Percentiles rank a stretch among this genome's conserved stretches.
phyloP scores from a whole-genome alignment of 805 yeast genomes.

The Sungouiozyma ichnusensis region DNA sequence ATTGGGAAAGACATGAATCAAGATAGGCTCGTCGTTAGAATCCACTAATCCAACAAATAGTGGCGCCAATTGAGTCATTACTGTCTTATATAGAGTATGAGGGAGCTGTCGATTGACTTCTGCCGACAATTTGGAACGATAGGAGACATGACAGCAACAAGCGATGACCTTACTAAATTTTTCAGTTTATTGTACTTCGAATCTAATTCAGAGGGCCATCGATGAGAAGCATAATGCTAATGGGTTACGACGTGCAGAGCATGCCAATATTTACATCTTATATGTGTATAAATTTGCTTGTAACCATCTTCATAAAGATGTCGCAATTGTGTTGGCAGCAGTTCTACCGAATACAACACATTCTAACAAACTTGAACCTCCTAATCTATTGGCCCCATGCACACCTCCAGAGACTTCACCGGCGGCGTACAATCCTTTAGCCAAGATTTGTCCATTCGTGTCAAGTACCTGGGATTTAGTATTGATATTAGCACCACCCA shows the following conservation, averaged over 20 bases:
- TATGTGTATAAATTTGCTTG: too few species aligned
- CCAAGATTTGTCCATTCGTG: constrained; percentile 23
- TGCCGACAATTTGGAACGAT: neutral
- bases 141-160: too few species aligned
- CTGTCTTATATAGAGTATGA: neutral
- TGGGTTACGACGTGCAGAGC: too few species aligned
- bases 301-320: neutral
- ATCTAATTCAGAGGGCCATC: too few species aligned
- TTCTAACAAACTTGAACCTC: constrained; percentile 47
- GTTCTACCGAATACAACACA: constrained; percentile 52
- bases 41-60: constrained; percentile 20
- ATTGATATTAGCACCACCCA: constrained; percentile 55
- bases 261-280: too few species aligned
- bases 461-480: constrained; percentile 36
- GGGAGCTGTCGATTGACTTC: neutral
- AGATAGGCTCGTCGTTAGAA: constrained; percentile 17
- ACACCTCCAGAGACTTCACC: constrained; percentile 65
- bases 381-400: constrained; percentile 53
- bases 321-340: constrained; percentile 32
- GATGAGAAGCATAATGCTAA: too few species aligned
- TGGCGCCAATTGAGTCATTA: neutral
- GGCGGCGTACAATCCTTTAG: constrained; percentile 45
- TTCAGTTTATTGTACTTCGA: neutral
- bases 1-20: constrained; percentile 16
- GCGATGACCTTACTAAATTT: neutral